phyloP scores from a whole-genome alignment of 495 filamentous ascomycete species.

The Bacidia gigantensis region DNA sequence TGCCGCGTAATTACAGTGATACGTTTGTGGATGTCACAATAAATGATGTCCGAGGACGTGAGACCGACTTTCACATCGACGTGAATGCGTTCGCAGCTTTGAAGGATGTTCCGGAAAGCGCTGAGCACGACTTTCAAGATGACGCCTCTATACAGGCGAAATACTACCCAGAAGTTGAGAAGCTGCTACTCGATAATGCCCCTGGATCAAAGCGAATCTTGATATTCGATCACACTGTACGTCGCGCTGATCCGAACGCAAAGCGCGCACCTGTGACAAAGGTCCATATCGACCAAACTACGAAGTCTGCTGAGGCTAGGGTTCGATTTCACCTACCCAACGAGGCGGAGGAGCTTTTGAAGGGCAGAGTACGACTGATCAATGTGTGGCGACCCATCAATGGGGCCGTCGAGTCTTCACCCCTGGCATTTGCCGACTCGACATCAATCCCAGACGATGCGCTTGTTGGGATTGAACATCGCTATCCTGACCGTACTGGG shows the following conservation, averaged over 20 bases:
- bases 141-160: conserved; percentile 46
- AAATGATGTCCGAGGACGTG: conserved; percentile 52
- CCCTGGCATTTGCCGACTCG: conserved; percentile 58
- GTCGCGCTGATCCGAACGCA: conserved; percentile 40
- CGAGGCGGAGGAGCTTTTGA: conserved; percentile 42
- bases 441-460: conserved; percentile 45
- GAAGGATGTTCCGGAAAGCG: conserved; percentile 32
- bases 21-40: conserved; percentile 35
- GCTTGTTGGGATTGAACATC: conserved; percentile 57
- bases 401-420: conserved; percentile 52
- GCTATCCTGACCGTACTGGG: conserved; percentile 58
- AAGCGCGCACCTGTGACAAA: conserved; percentile 48
- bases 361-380: conserved; percentile 60
- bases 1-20: conserved; percentile 46
- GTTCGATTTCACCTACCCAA: conserved; percentile 48
- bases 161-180: conserved; percentile 77
- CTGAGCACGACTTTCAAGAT: conserved; percentile 42
- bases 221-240: conserved; percentile 88
- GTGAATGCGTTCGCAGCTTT: conserved; percentile 55
- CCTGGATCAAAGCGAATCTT: conserved; percentile 48
- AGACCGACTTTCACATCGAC: conserved; percentile 52
- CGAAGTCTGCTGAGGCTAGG: conserved; percentile 44
- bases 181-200: conserved; percentile 45
- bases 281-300: conserved; percentile 78
- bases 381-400: conserved; percentile 81